Evolutionary conservation across 352 stramenopile species (phyloP).

Genomic region (Blastocystis sp.): DNA sequence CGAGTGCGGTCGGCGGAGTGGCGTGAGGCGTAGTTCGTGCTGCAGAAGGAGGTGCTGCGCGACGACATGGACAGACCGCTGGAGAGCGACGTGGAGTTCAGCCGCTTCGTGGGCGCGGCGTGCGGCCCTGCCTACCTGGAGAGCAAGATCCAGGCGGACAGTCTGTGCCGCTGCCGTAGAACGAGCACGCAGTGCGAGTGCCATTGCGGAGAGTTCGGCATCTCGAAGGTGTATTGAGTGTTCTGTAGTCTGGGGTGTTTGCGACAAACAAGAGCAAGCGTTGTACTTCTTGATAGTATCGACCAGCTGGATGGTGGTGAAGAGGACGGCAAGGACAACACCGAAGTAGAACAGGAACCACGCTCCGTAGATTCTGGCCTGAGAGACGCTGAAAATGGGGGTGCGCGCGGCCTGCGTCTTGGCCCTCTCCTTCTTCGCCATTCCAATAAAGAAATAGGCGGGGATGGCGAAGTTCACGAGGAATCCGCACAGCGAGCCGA

Average conservation of each 20-base stretch:
- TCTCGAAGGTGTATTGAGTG: conserved; percentile 28
- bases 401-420: background rate
- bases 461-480: conserved; percentile 32
- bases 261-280: too few relatives aligned
- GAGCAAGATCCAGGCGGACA: background rate
- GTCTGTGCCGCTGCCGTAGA: conserved; percentile 40
- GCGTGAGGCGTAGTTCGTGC: background rate
- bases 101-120: background rate
- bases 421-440: conserved; percentile 14
- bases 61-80: conserved; percentile 25
- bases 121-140: conserved; percentile 35
- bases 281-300: too few relatives aligned
- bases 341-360: conserved; percentile 37
- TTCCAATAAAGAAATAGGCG: background rate
- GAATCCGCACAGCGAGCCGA: conserved; percentile 12
- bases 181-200: conserved; percentile 39
- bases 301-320: background rate
- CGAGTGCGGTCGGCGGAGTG: too few relatives aligned
- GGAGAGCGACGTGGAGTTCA: background rate
- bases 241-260: conserved; percentile 2
- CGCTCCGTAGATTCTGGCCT: background rate
- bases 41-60: conserved; percentile 5
- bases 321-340: conserved; percentile 7
- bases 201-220: conserved; percentile 10
- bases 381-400: background rate